Evolutionary conservation across 345 rosid species (phyloP).

Genomic region (Melaleuca quinquenervia): DNA sequence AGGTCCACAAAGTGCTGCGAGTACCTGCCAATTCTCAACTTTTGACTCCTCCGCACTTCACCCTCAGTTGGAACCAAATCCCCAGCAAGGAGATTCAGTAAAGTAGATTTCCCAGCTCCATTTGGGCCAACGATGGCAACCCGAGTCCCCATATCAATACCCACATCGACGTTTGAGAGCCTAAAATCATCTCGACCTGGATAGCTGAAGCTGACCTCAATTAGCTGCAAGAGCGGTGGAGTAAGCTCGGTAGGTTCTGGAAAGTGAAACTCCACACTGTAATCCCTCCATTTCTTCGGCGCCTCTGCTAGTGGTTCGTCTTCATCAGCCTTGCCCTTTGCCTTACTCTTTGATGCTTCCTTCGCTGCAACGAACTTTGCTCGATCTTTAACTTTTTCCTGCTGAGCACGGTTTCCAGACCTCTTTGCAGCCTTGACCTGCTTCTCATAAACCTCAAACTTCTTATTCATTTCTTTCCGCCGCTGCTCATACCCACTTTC

Average conservation of each 20-base stretch:
- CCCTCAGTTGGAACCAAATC: conserved; percentile 80
- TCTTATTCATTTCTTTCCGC: conserved; percentile 83
- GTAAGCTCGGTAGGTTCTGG: conserved; percentile 96
- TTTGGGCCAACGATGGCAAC: conserved; percentile 95
- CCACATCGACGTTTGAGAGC: conserved; percentile 77
- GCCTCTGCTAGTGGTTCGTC: conserved; percentile 67
- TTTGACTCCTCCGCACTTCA: conserved; percentile 78
- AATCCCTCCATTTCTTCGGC: conserved; percentile 88
- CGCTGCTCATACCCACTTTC: conserved; percentile 87
- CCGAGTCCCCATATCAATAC: conserved; percentile 96
- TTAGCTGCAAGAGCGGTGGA: conserved; percentile 82
- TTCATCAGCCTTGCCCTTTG: conserved; percentile 66
- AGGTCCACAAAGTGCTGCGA: conserved; percentile 96
- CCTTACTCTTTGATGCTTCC: conserved; percentile 71
- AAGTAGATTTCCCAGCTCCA: conserved; percentile 94
- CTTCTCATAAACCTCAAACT: conserved; percentile 63
- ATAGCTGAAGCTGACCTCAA: conserved; percentile 84
- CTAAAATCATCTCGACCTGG: conserved; percentile 75
- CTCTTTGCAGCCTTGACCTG: conserved; percentile 83
- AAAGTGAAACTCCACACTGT: conserved; percentile 87
- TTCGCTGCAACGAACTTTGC: conserved; percentile 63
- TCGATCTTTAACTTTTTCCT: conserved; percentile 82
- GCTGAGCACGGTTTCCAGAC: conserved; percentile 69
- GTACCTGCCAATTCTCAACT: conserved; percentile 85
- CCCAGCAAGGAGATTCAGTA: conserved; percentile 87